phyloP scores from a whole-genome alignment of 768 basidiomycete species.

The Porphyrellus cyaneotinctus region DNA sequence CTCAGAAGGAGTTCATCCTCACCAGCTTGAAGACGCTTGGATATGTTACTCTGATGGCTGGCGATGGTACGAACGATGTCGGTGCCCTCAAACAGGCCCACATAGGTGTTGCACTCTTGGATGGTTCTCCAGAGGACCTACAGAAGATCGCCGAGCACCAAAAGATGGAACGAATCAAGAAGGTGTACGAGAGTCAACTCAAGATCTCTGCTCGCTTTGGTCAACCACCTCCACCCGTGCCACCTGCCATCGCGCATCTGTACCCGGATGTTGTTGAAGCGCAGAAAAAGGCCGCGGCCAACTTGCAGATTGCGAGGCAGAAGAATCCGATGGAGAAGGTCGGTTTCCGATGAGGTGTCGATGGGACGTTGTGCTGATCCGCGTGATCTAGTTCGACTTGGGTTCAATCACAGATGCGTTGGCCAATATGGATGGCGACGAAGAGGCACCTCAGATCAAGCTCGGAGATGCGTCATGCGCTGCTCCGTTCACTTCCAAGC shows the following conservation, averaged over 20 bases:
- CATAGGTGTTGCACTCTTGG: constrained; percentile 89
- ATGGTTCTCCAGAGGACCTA: constrained; percentile 88
- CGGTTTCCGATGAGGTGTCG: constrained; percentile 12
- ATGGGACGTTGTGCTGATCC: constrained; percentile 3
- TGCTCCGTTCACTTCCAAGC: constrained; percentile 96
- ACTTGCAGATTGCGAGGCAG: constrained; percentile 61
- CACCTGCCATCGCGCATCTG: constrained; percentile 78
- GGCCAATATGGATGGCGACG: constrained; percentile 91
- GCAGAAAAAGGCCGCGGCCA: constrained; percentile 74
- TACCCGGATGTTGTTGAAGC: constrained; percentile 90
- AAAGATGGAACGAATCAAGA: constrained; percentile 85
- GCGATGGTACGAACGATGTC: constrained; percentile 98
- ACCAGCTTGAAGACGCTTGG: constrained; percentile 86
- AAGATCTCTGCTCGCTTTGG: constrained; percentile 87
- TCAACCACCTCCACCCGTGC: constrained; percentile 92
- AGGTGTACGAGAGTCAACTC: constrained; percentile 95
- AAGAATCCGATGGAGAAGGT: constrained; percentile 92
- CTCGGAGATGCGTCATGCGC: constrained; percentile 99
- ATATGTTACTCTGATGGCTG: constrained; percentile 94
- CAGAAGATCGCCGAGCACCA: constrained; percentile 93
- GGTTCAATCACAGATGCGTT: constrained; percentile 77
- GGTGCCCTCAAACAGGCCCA: constrained; percentile 98
- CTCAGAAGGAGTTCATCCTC: constrained; percentile 94
- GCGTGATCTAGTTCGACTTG: constrained; percentile 62
- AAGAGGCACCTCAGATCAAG: constrained; percentile 96